Conservation (phyloP, 2,329 filamentous ascomycete genomes). For the Rachicladosporium sp. region DNA sequence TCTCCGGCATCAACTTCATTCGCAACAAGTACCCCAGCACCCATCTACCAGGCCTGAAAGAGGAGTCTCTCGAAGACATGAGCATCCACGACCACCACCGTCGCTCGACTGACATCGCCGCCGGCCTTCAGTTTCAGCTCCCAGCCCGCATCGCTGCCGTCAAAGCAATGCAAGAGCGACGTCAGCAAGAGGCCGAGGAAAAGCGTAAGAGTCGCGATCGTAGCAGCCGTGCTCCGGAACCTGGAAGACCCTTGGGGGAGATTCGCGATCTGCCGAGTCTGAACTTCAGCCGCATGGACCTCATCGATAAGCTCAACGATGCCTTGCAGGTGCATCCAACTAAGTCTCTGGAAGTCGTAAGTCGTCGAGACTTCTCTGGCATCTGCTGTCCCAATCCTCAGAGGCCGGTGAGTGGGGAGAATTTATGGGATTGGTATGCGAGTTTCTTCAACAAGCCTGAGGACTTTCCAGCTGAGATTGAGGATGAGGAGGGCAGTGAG, state of each 20-base stretch:
- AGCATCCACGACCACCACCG: conserved; percentile 22
- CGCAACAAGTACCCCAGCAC: conserved; percentile 17
- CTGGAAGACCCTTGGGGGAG: conserved; percentile 23
- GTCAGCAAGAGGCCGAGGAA: conserved; percentile 20
- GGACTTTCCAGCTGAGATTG: conserved; percentile 18
- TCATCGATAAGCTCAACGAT: conserved; percentile 34
- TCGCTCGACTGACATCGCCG: conserved; percentile 5
- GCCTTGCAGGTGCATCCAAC: conserved; percentile 22
- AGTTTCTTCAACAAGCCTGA: conserved; percentile 35
- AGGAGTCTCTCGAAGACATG: conserved; percentile 37
- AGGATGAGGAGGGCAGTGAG: conserved; percentile 6
- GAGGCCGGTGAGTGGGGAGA: conserved; percentile 26
- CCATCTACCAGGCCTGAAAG: conserved; percentile 34
- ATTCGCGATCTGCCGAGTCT: conserved; percentile 33
- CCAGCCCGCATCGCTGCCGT: conserved; percentile 23
- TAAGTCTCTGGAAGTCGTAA: conserved; percentile 26
- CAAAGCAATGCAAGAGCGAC: conserved; percentile 24
- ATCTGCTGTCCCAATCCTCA: conserved; percentile 22
- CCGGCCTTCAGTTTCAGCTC: conserved; percentile 16
- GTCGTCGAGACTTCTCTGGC: conserved; percentile 20
- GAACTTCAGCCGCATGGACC: conserved; percentile 35
- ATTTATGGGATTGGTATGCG: conserved; percentile 31
- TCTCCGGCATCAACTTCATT: conserved; percentile 11
- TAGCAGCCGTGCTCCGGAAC: conserved; percentile 15
- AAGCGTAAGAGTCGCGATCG: conserved; percentile 15